phyloP scores from a whole-genome alignment of 306 rosid species.

The Parietaria judaica region DNA sequence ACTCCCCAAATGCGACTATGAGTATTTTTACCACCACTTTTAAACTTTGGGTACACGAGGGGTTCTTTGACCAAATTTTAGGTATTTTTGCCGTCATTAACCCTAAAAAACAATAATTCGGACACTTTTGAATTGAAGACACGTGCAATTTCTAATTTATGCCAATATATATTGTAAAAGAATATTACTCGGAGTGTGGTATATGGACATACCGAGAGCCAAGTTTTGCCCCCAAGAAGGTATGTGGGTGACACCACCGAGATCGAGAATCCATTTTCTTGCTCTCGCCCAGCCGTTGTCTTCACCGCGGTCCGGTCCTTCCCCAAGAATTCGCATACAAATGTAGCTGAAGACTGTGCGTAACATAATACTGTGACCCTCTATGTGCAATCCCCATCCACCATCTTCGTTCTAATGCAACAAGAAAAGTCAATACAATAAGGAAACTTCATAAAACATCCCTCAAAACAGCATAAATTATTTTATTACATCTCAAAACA shows the following conservation, averaged over 20 bases:
- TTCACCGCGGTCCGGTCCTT: constrained; percentile 1
- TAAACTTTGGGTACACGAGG: too few species aligned
- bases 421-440: background rate
- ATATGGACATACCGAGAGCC: constrained; percentile 7
- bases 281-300: background rate
- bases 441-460: too few species aligned
- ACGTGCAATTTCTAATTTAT: too few species aligned
- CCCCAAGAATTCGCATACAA: constrained; percentile 20
- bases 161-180: background rate
- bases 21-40: too few species aligned
- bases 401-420: constrained; percentile 25
- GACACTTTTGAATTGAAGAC: too few species aligned
- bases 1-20: too few species aligned
- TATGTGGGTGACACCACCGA: background rate
- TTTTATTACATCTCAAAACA: too few species aligned
- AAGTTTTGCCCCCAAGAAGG: constrained; percentile 5
- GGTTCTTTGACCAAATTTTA: too few species aligned
- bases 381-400: constrained; percentile 26
- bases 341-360: constrained; percentile 23
- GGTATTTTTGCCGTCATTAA: too few species aligned
- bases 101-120: too few species aligned
- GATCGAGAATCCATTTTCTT: constrained; percentile 3
- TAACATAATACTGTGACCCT: constrained; percentile 18
- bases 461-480: too few species aligned
- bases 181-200: background rate